Base-by-base conservation (phyloP, 2,329 filamentous ascomycete species). In the Claviceps lovelessii region DNA sequence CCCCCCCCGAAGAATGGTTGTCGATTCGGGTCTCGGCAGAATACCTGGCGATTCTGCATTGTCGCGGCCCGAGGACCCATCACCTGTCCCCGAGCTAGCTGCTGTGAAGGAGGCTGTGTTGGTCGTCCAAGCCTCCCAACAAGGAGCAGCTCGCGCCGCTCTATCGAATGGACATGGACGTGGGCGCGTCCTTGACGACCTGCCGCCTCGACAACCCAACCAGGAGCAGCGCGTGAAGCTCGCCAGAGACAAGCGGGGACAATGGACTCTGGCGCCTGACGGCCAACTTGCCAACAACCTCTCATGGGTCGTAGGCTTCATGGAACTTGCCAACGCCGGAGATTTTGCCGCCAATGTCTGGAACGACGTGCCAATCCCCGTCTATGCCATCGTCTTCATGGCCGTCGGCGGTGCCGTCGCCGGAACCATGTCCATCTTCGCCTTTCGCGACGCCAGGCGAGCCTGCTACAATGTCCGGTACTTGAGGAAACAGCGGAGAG, bases 331-430 rank as follows among this genome's bases (percentile, higher is more conserved):
- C 53, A 81, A 81, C 60, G 76, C 76, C 0, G 72, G 72, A 2
- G 78, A 81, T 59, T 80, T 80, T 54, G 76, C 77, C 0, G 78
- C 78, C 54, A 80, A 81, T 54, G 72, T 80, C 1, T 81, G 76
- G 75, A 80, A 81, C 58, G 58, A 72, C 1, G 65, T 72, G 0
- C 78, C 77, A 0, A 70, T 78, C 0, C 77, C 77, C 0, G 58
- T 61, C 1, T 74, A 74, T 51, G 77, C 75, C 9, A 63, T 72
- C 0, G 70, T 73, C 0, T 64, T 79, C 5, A 80, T 81, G 77
- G 76, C 67, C 0, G 64, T 80, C 3, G 78, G 78, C 1, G 78
- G 73, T 0, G 70, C 70, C 0, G 57, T 73, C 2, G 76, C 77
- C 0, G 65, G 76, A 0, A 54, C 69, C 3, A 67, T 77, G 48